phyloP scores from a whole-genome alignment of 352 stramenopile species.

The Globisporangium takayamanum region DNA sequence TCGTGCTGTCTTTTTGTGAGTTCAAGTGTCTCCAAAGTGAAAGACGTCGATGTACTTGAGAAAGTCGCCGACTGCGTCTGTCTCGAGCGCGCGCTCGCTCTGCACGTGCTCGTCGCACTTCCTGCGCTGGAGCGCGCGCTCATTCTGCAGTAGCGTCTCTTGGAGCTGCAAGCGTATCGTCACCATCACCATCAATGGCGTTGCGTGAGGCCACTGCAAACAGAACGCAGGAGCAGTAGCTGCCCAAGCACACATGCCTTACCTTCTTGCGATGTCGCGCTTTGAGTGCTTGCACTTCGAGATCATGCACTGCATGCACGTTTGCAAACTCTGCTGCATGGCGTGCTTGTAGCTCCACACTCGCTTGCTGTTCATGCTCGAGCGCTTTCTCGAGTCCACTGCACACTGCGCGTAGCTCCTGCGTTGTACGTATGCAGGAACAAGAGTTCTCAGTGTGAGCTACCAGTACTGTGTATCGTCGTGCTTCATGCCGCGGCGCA shows the following conservation, averaged over 20 bases:
- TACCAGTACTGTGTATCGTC: background rate
- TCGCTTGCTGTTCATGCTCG: slow-evolving; percentile 23
- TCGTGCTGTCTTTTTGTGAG: slow-evolving; percentile 16
- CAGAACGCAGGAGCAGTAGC: no score
- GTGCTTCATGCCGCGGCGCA: background rate
- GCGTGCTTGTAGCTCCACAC: slow-evolving; percentile 24
- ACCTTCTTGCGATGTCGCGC: slow-evolving; percentile 46
- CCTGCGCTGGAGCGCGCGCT: slow-evolving; percentile 27
- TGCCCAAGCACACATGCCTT: background rate
- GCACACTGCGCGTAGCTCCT: slow-evolving; percentile 42
- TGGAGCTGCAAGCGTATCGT: slow-evolving; percentile 8
- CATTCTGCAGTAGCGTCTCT: slow-evolving; percentile 37
- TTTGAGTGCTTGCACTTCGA: slow-evolving; percentile 48
- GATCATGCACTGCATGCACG: slow-evolving; percentile 31
- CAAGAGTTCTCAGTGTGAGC: background rate
- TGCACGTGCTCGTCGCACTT: slow-evolving; percentile 23
- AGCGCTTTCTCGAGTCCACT: slow-evolving; percentile 34
- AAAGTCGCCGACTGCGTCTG: slow-evolving; percentile 39
- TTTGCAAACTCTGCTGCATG: slow-evolving; percentile 44
- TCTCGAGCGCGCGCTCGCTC: slow-evolving; percentile 18
- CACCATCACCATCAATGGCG: background rate
- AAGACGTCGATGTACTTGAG: slow-evolving; percentile 66
- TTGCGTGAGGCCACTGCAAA: background rate
- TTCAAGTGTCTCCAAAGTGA: slow-evolving; percentile 41
- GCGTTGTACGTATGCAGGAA: background rate